These are phyloP conservation scores for Cardamine resedifolia DNA, from an alignment of 345 rosid species.

Conservation along the genomic window DNA sequence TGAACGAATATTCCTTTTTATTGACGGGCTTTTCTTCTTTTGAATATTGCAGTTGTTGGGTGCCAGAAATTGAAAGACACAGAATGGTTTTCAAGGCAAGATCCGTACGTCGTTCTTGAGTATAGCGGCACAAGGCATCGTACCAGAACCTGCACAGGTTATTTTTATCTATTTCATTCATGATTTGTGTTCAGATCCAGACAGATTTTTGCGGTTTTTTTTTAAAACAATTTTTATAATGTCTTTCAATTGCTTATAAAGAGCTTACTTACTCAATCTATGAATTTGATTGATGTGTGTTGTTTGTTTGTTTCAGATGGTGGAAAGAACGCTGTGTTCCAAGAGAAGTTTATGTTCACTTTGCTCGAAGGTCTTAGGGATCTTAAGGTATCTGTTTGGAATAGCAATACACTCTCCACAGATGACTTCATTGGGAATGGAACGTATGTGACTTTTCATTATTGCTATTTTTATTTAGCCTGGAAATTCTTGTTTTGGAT, in stretches of 20 bases:
- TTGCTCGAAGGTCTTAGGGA: conserved; percentile 86
- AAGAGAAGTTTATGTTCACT: conserved; percentile 77
- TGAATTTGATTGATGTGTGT: neutral
- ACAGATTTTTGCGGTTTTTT: neutral
- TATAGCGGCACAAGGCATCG: conserved; percentile 50
- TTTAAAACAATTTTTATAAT: neutral
- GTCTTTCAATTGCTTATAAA: neutral
- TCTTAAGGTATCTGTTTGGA: conserved; percentile 61
- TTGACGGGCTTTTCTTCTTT: neutral
- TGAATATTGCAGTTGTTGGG: conserved; percentile 48
- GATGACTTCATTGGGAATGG: conserved; percentile 89
- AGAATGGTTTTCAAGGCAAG: conserved; percentile 75
- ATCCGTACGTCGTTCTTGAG: conserved; percentile 64
- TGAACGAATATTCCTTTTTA: neutral
- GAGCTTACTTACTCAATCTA: neutral
- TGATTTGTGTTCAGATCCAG: conserved; percentile 13
- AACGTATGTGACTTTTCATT: conserved; percentile 49
- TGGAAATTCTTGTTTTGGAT: neutral
- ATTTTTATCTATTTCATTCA: neutral
- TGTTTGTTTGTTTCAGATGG: conserved; percentile 59
- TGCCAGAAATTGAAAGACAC: conserved; percentile 68
- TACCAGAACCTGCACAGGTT: conserved; percentile 74
- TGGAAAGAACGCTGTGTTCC: conserved; percentile 73
- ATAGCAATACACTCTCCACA: conserved; percentile 62
- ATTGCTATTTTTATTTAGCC: neutral